Conservation (phyloP, 129 eudicot species). For the Sambucus nigra region DNA sequence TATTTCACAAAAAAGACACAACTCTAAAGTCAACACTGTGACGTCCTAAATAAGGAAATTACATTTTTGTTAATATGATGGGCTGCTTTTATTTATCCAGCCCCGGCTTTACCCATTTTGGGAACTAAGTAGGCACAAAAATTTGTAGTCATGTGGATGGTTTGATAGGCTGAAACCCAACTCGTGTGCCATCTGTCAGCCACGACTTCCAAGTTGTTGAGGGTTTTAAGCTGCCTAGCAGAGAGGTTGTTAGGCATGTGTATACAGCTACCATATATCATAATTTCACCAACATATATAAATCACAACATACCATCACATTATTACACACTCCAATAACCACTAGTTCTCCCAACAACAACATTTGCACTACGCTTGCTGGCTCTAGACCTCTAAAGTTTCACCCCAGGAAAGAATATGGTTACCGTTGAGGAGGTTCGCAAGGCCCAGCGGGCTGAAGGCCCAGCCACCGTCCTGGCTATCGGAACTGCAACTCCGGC, state of each 20-base stretch:
- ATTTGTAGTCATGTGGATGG: neutral
- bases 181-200: slow-evolving; percentile 13
- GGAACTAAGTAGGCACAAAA: too few relatives aligned
- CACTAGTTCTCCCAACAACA: neutral
- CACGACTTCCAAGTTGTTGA: too few relatives aligned
- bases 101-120: too few relatives aligned
- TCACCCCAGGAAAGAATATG: slow-evolving; percentile 20
- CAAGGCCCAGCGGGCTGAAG: slow-evolving; percentile 48
- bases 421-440: slow-evolving; percentile 42
- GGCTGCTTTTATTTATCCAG: too few relatives aligned
- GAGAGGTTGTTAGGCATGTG: slow-evolving; percentile 13
- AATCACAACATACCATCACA: neutral
- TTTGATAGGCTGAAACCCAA: slow-evolving; percentile 3
- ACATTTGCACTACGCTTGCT: neutral
- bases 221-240: too few relatives aligned
- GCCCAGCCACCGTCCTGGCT: slow-evolving; percentile 62
- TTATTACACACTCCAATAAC: neutral
- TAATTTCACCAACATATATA: slow-evolving; percentile 4
- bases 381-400: neutral
- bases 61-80: too few relatives aligned
- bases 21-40: too few relatives aligned
- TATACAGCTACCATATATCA: slow-evolving; percentile 17
- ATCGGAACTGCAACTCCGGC: slow-evolving; percentile 60
- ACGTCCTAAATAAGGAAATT: too few relatives aligned
- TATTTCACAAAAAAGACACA: too few relatives aligned